A percentile compares a stretch with the other conserved stretches of the same genome.
These are phyloP conservation scores for Kwoniella sp. DNA, from an alignment of 768 basidiomycete species.

Conservation along the genomic window DNA sequence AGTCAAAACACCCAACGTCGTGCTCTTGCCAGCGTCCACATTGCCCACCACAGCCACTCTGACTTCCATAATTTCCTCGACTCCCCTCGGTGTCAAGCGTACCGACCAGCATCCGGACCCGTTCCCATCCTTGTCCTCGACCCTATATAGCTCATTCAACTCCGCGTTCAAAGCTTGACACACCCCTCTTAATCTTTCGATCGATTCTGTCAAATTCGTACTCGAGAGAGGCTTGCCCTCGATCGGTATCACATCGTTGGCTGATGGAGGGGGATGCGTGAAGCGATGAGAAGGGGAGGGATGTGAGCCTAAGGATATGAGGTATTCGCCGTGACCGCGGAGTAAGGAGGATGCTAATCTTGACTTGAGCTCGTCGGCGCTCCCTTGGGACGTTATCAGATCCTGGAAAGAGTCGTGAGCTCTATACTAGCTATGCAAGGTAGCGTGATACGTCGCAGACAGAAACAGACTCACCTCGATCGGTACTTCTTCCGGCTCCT, in stretches of 20 bases:
- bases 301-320: conserved; percentile 52
- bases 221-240: conserved; percentile 29
- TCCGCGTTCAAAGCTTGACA: conserved; percentile 40
- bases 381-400: conserved; percentile 19
- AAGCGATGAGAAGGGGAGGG: conserved; percentile 40
- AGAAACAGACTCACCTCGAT: conserved; percentile 38
- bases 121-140: conserved; percentile 16
- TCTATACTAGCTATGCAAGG: background rate
- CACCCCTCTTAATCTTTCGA: conserved; percentile 38
- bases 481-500: conserved; percentile 28
- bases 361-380: conserved; percentile 32
- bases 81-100: conserved; percentile 44
- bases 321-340: conserved; percentile 52
- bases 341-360: conserved; percentile 32
- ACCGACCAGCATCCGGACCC: conserved; percentile 47
- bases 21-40: conserved; percentile 81
- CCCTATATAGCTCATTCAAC: conserved; percentile 49
- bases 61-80: conserved; percentile 66
- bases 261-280: conserved; percentile 28
- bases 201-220: conserved; percentile 27
- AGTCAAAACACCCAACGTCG: conserved; percentile 92
- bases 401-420: conserved; percentile 18
- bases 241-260: conserved; percentile 10
- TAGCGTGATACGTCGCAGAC: background rate
- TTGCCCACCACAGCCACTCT: conserved; percentile 96